These are phyloP conservation scores for Candida broadrunensis DNA, from an alignment of 805 yeast species.

Conservation along the genomic window DNA sequence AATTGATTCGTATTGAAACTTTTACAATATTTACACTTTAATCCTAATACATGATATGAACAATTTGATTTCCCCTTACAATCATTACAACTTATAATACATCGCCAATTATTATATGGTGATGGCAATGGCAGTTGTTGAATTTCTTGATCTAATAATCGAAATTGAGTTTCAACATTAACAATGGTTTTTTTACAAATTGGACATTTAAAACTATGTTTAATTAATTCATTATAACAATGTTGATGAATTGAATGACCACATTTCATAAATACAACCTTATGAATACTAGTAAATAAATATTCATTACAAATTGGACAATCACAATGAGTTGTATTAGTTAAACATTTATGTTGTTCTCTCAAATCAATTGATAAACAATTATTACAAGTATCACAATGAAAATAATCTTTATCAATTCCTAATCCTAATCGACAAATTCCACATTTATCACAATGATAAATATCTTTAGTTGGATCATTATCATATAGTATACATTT, in stretches of 20 bases:
- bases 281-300: slow-evolving; percentile 75
- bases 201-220: slow-evolving; percentile 87
- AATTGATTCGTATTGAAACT: slow-evolving; percentile 84
- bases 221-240: slow-evolving; percentile 80
- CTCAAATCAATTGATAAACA: slow-evolving; percentile 79
- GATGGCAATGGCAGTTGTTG: slow-evolving; percentile 72
- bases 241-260: slow-evolving; percentile 91
- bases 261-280: slow-evolving; percentile 89
- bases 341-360: slow-evolving; percentile 78
- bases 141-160: slow-evolving; percentile 84
- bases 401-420: slow-evolving; percentile 83
- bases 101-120: slow-evolving; percentile 74
- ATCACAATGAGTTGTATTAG: slow-evolving; percentile 82
- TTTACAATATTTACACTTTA: slow-evolving; percentile 81
- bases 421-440: slow-evolving; percentile 91
- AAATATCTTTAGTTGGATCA: slow-evolving; percentile 73
- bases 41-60: slow-evolving; percentile 78
- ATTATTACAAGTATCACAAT: slow-evolving; percentile 85
- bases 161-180: slow-evolving; percentile 85
- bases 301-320: slow-evolving; percentile 94
- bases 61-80: slow-evolving; percentile 80
- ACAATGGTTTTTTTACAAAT: slow-evolving; percentile 80
- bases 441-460: slow-evolving; percentile 91
- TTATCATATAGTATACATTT: slow-evolving; percentile 82
- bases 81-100: slow-evolving; percentile 78